Base-by-base conservation (phyloP, 257 asterid genomes). In the Nicotiana attenuata region DNA sequence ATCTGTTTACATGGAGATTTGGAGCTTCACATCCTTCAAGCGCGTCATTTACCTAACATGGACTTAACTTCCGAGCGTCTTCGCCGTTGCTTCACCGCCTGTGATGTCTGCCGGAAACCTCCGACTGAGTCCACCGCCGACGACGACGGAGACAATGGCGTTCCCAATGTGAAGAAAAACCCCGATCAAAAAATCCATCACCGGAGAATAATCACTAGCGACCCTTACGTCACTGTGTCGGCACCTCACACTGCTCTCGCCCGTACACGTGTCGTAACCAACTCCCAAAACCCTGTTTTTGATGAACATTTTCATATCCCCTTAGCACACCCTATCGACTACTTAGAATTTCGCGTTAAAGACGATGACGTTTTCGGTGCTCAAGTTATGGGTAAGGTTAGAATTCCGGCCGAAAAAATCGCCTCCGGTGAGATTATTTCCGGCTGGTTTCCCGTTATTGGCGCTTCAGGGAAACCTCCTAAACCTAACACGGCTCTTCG, bases 341-440 rank as follows among this genome's bases (percentile, higher is more conserved):
- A 8, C 66, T 71, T 96, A 16, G 98, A 96, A 26, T 83, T 96
- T 63, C 88, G 90, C 13, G 89, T 96, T 6, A 96, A 96, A 85
- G 98, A 96, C 45, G 81, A 92, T 15, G 98, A 96, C n/a, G 69
- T 88, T 1, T 89, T 94, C n/a, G 98, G 99, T 1, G 92, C 98
- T 41, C 93, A 95, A 22, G 73, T 82, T 28, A 78, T 93, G 10
- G 99, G 99, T 10, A 91, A 81, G 14, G 93, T 91, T 47, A 83
- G 84, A 57, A 91, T 95, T 71, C 80, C 94, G 2, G 92, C 89
- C 3, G 87, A 78, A 3, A 77, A 73, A 24, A 75, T 96, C 16
- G 93, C 91, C 71, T 0, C 91, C 26, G 98, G 97, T 8, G 82
- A 69, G 63, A 66, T 13, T 6, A 83, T 96, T 4, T 83, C 82